Evolutionary conservation across 2,329 filamentous ascomycete genomes (phyloP).

Genomic region (Alternaria viburni): DNA sequence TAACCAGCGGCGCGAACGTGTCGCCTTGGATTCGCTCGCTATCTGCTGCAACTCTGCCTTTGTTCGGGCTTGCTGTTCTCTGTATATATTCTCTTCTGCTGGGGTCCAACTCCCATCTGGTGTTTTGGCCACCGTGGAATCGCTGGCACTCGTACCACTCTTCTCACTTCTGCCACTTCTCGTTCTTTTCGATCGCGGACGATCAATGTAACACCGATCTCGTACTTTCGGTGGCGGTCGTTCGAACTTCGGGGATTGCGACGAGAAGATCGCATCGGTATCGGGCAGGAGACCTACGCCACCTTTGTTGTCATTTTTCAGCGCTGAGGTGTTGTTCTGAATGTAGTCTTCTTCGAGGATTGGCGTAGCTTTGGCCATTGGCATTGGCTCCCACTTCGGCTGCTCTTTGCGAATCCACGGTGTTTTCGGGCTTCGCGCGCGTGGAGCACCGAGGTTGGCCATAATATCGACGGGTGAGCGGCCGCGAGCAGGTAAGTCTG

Average conservation of each 20-base stretch:
- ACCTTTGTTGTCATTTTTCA: not conserved
- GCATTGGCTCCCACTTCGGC: slow-evolving; percentile 15
- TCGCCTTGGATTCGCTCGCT: slow-evolving; percentile 13
- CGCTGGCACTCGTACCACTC: slow-evolving; percentile 14
- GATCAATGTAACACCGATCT: slow-evolving; percentile 20
- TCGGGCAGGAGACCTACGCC: slow-evolving; percentile 13
- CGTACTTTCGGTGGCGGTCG: slow-evolving; percentile 12
- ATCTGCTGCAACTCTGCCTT: slow-evolving; percentile 24
- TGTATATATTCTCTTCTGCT: slow-evolving; percentile 1
- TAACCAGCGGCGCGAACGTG: slow-evolving; percentile 26
- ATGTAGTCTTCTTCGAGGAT: slow-evolving; percentile 21
- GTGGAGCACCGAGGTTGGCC: slow-evolving; percentile 27
- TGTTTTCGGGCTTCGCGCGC: slow-evolving; percentile 36
- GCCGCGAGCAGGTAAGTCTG: slow-evolving; percentile 27
- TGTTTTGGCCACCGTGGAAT: slow-evolving; percentile 15
- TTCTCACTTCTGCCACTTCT: slow-evolving; percentile 10
- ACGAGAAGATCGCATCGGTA: slow-evolving; percentile 10
- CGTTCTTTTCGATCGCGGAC: slow-evolving; percentile 8
- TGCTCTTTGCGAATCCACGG: slow-evolving; percentile 24
- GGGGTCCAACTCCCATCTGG: slow-evolving; percentile 11
- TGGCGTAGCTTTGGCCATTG: slow-evolving; percentile 12
- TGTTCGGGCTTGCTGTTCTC: slow-evolving; percentile 13
- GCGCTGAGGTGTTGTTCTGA: not conserved
- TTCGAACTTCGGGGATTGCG: slow-evolving; percentile 12
- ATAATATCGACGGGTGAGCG: slow-evolving; percentile 13